Evolutionary conservation across 768 basidiomycete genomes (phyloP), one percentile per base, ranked within the genome.

Genomic region (Daedaleopsis nitida): DNA sequence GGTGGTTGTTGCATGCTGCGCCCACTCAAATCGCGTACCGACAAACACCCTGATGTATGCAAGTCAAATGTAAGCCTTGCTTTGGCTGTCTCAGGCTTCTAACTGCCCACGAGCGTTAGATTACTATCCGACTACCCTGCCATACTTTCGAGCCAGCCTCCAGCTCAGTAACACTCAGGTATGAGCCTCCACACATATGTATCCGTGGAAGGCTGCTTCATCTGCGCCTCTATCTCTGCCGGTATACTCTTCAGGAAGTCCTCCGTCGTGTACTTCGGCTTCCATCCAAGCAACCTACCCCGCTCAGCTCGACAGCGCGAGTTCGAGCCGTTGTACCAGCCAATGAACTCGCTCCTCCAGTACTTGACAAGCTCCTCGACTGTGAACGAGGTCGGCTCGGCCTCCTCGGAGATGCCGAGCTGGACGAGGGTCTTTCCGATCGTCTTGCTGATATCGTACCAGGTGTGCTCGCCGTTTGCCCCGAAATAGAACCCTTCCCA

Each of bases 211-310:
- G 27, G 27, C 3, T 48, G 21, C 62, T 63, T 63, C 51, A 35
- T 10, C 34, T 19, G 5, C 21, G 64, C 68, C 59, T 77, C 76
- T 1, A 82, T 76, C 68, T 85, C 83, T 6, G 74, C 68, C 58
- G 75, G 73, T 52, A 86, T 76, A 62, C 79, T 82, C 39, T 70
- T 72, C 14, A 86, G 64, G 73, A 86, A 77, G 68, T 86, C 84
- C 56, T 77, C 69, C 12, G 78, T 82, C 13, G 72, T 78, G 65
- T 76, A 77, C 58, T 64, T 76, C 12, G 86, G 82, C 57, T 77
- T 78, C 85, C 85, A 86, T 14, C 85, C 84, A 48, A 86, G 64
- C 13, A 70, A 67, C 48, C 74, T 73, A 0, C 76, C 74, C 52
- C 81, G 73, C 37, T 67, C 66, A 0, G 58, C 69, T 1, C 70